Evolutionary conservation across 192 early-diverging fungal genomes (phyloP).

Genomic region (Coemansia sp.): DNA sequence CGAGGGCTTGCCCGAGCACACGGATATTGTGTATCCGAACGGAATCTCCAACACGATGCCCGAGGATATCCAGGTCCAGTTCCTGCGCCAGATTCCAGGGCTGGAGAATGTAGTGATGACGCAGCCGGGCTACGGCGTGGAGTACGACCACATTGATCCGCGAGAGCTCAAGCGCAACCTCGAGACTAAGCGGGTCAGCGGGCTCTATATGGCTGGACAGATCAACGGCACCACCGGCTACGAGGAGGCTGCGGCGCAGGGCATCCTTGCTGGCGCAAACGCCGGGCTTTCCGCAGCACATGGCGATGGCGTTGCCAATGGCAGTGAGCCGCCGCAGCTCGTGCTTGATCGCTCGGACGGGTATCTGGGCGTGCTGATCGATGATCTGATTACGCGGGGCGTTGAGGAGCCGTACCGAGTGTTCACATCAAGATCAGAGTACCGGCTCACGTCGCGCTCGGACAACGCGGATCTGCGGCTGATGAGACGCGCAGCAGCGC

Average conservation of each 20-base stretch:
- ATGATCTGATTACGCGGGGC: conserved; percentile 79
- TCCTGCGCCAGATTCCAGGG: conserved; percentile 72
- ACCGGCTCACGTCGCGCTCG: conserved; percentile 70
- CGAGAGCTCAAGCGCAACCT: conserved; percentile 72
- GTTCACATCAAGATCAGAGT: conserved; percentile 82
- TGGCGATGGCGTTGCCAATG: background rate
- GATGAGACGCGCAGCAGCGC: conserved; percentile 66
- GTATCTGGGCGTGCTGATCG: conserved; percentile 79
- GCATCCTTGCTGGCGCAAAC: conserved; percentile 76
- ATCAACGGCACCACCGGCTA: conserved; percentile 89
- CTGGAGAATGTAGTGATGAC: conserved; percentile 74
- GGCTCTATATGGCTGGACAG: conserved; percentile 79
- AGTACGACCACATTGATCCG: conserved; percentile 84
- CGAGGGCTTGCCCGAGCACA: conserved; percentile 71
- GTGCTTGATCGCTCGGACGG: conserved; percentile 73
- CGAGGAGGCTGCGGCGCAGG: conserved; percentile 81
- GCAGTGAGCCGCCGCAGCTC: conserved; percentile 49
- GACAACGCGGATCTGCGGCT: conserved; percentile 80
- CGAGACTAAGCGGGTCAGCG: conserved; percentile 76
- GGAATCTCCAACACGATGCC: conserved; percentile 85
- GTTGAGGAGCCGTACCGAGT: conserved; percentile 82
- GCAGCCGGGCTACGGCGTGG: conserved; percentile 78
- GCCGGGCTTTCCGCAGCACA: conserved; percentile 63
- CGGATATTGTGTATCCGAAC: conserved; percentile 71
- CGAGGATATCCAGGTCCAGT: conserved; percentile 68